phyloP scores from a whole-genome alignment of 345 rosid species.

The Melaleuca quinquenervia region DNA sequence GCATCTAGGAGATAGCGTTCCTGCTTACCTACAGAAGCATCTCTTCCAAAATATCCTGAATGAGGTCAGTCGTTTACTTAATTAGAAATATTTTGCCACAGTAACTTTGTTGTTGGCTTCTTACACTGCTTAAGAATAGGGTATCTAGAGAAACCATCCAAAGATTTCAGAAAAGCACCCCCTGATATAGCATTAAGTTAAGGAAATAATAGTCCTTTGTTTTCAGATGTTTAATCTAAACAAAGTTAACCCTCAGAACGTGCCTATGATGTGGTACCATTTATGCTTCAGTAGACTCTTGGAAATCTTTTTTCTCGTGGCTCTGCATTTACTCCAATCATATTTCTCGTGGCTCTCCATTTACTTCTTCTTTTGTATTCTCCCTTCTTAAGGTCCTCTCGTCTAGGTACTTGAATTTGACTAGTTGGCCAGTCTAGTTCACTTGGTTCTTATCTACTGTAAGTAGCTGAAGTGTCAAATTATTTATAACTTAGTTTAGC shows the following conservation, averaged over 20 bases:
- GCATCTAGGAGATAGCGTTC: slow-evolving; percentile 65
- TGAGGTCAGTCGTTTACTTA: slow-evolving; percentile 26
- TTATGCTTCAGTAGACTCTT: background rate
- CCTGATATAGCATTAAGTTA: background rate
- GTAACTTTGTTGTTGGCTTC: background rate
- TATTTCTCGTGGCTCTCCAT: background rate
- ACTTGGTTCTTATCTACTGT: background rate
- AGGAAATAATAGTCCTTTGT: background rate
- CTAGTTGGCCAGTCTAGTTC: background rate
- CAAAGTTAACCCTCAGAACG: background rate
- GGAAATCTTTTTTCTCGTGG: background rate
- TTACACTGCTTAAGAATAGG: background rate
- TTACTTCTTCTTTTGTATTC: background rate
- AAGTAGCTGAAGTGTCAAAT: background rate
- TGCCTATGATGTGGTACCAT: background rate
- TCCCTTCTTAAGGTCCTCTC: background rate
- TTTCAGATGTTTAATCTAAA: background rate
- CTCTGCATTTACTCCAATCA: background rate
- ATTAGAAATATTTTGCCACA: background rate
- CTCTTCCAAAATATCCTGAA: slow-evolving; percentile 48
- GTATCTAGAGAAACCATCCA: background rate
- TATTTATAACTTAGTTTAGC: background rate
- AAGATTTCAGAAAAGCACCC: background rate
- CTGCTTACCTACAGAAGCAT: slow-evolving; percentile 63
- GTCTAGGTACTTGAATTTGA: background rate